Base-by-base conservation (phyloP, 352 stramenopile species). In the Nothophytophthora sp. region DNA sequence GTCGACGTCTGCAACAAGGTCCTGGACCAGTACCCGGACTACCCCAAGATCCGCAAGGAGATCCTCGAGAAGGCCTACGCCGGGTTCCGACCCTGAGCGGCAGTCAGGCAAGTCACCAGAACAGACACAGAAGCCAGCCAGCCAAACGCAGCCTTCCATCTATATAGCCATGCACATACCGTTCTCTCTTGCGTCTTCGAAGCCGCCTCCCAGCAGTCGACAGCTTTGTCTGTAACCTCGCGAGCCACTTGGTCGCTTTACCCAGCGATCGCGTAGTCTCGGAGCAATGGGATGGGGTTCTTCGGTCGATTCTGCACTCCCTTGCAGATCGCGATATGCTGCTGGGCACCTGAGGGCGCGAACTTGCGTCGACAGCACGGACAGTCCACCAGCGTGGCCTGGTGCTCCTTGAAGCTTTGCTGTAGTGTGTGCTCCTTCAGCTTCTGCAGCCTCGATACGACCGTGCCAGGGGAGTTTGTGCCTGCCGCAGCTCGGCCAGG, bases 1-100 rank as follows among this genome's bases (percentile, higher is more conserved):
- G 95, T 98, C 30, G 91, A 98, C 54, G 84, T 98, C 7, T 97
- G 90, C 59, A 73, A 97, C 62, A 97, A 96, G 39, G 90, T 98
- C 28, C 75, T 98, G 23, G 75, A 92, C 49, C 76, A 88, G 54
- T 98, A 97, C 64, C 94, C 95, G 11, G 89, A 97, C 52, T 98
- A 98, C 65, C 92, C 90, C 7, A 95, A 96, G 70, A 98, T 98
- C 50, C 73, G 82, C 20, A 96, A 96, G 50, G 95, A 98, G 39
- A 97, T 98, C 49, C 73, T 98, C 18, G 86, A 95, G 36, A 97
- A 97, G 55, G 92, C 94, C 8, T 90, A 93, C 55, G 73, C 67
- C 5, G 76, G 70, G n/a, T 90, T 98, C 28, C 73, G 94, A 16
- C 84, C 91, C 25, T 98, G 66, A 85, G 40, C 16, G 7, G 25